Conservation (phyloP, 2,329 filamentous ascomycete genomes). For the Xenoacremonium recifei region DNA sequence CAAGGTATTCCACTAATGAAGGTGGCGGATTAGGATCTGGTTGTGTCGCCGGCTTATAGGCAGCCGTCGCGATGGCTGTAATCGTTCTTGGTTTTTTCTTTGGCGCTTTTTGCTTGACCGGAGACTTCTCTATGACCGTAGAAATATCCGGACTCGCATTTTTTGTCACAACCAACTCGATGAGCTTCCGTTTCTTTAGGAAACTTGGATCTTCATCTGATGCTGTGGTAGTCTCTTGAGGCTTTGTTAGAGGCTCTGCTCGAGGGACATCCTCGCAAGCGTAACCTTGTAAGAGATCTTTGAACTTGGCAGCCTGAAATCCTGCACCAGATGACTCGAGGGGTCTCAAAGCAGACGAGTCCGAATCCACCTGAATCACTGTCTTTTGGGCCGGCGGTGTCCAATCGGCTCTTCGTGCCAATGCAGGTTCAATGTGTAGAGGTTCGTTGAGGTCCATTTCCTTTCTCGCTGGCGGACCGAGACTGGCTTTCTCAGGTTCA, state of each 20-base stretch:
- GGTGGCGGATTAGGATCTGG: constrained; percentile 27
- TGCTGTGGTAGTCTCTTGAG: constrained; percentile 9
- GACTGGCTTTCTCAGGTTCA: constrained; percentile 16
- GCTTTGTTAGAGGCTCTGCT: too few species aligned
- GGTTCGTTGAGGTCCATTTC: constrained; percentile 30
- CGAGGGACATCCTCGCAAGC: constrained; percentile 34
- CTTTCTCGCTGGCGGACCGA: constrained; percentile 8
- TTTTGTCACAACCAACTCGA: constrained; percentile 46
- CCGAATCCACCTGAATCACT: constrained; percentile 26
- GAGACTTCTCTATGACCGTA: constrained; percentile 27
- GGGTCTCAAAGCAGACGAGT: constrained; percentile 26
- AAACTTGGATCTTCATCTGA: constrained; percentile 30
- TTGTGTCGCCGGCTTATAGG: constrained; percentile 48
- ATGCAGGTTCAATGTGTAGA: constrained; percentile 46
- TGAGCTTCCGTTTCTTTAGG: constrained; percentile 55
- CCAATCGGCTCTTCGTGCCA: constrained; percentile 61
- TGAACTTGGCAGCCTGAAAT: constrained; percentile 36
- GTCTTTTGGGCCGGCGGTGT: constrained; percentile 57
- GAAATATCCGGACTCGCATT: constrained; percentile 21
- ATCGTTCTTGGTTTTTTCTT: constrained; percentile 76
- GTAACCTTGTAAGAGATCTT: constrained; percentile 42
- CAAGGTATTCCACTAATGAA: constrained; percentile 46
- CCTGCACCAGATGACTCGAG: constrained; percentile 7
- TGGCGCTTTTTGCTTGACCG: constrained; percentile 49
- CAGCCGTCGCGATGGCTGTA: constrained; percentile 73